Evolutionary conservation across 2,329 filamentous ascomycete species (phyloP).

Genomic region (Aureobasidium uvarum): DNA sequence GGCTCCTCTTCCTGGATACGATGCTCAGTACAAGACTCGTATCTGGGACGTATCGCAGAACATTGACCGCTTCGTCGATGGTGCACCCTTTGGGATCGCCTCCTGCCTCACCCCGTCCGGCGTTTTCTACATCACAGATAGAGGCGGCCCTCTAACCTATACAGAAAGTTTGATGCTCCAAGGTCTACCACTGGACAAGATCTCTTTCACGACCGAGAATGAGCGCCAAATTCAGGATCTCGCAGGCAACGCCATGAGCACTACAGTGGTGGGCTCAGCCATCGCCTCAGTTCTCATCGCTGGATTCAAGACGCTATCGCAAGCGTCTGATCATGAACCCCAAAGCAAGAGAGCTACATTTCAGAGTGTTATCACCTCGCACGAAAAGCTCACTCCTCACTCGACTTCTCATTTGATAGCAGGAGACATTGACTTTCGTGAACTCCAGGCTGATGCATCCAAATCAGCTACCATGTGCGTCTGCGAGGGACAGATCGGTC

Average conservation of each 20-base stretch:
- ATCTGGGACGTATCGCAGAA: conserved; percentile 70
- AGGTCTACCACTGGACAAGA: conserved; percentile 62
- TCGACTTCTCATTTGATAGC: not conserved
- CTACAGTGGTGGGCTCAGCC: conserved; percentile 65
- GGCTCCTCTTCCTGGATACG: conserved; percentile 42
- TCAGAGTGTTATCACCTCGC: not conserved
- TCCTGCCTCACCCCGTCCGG: conserved; percentile 68
- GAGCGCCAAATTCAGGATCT: conserved; percentile 61
- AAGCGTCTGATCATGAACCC: not conserved
- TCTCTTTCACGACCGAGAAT: conserved; percentile 64
- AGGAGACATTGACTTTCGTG: not conserved
- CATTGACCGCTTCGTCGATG: conserved; percentile 59
- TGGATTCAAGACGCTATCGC: conserved; percentile 24
- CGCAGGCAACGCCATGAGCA: conserved; percentile 77
- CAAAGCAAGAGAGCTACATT: not conserved
- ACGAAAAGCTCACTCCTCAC: not conserved
- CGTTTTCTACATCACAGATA: conserved; percentile 59
- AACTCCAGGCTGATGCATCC: conserved; percentile 13
- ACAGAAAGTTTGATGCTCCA: conserved; percentile 64
- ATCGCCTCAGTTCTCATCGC: conserved; percentile 60
- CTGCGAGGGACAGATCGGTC: conserved; percentile 54
- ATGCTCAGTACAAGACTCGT: conserved; percentile 57
- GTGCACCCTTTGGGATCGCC: conserved; percentile 55
- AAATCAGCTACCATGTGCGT: conserved; percentile 45
- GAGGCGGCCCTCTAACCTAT: conserved; percentile 61